These are phyloP conservation scores for Ceratocystis lukuohia DNA, from an alignment of 2,329 filamentous ascomycete genomes.

Conservation along the genomic window DNA sequence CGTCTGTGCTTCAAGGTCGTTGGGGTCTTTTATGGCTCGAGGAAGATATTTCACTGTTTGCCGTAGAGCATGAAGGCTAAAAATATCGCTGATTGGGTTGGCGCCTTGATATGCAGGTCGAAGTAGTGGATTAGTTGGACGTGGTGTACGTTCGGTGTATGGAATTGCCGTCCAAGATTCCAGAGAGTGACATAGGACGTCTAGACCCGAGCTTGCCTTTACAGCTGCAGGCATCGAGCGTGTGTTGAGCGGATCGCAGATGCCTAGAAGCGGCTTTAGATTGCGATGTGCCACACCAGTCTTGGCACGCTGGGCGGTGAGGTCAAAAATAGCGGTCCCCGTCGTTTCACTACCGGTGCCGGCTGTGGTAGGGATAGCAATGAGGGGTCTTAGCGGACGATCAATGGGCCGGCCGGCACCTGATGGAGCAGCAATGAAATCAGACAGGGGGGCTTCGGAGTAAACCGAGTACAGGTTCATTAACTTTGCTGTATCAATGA, in stretches of 20 bases:
- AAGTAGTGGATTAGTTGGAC: slow-evolving; percentile 78
- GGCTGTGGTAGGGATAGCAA: slow-evolving; percentile 65
- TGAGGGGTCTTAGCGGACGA: slow-evolving; percentile 51
- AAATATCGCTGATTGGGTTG: slow-evolving; percentile 95
- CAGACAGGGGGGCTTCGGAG: slow-evolving; percentile 83
- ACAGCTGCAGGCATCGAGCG: slow-evolving; percentile 91
- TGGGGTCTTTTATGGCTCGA: slow-evolving; percentile 70
- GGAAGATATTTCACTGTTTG: slow-evolving; percentile 87
- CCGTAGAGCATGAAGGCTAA: slow-evolving; percentile 73
- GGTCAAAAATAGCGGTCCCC: slow-evolving; percentile 93
- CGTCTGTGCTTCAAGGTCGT: slow-evolving; percentile 82
- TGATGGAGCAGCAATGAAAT: slow-evolving; percentile 93
- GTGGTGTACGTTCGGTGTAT: slow-evolving; percentile 69
- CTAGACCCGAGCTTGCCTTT: slow-evolving; percentile 79
- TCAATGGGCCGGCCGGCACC: slow-evolving; percentile 66
- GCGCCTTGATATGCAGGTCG: slow-evolving; percentile 92
- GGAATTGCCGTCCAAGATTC: slow-evolving; percentile 98
- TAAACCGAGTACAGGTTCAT: slow-evolving; percentile 95
- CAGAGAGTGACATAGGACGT: slow-evolving; percentile 87
- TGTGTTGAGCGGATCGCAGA: slow-evolving; percentile 78
- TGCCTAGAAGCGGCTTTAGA: slow-evolving; percentile 86
- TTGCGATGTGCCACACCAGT: slow-evolving; percentile 93
- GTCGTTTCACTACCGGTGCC: slow-evolving; percentile 92
- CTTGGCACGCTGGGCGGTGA: slow-evolving; percentile 80
- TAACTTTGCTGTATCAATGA: slow-evolving; percentile 95